A percentile compares a stretch with the other conserved stretches of the same genome.
phyloP scores from a whole-genome alignment of 106 monocot species.

The Amphibolis antarctica region DNA sequence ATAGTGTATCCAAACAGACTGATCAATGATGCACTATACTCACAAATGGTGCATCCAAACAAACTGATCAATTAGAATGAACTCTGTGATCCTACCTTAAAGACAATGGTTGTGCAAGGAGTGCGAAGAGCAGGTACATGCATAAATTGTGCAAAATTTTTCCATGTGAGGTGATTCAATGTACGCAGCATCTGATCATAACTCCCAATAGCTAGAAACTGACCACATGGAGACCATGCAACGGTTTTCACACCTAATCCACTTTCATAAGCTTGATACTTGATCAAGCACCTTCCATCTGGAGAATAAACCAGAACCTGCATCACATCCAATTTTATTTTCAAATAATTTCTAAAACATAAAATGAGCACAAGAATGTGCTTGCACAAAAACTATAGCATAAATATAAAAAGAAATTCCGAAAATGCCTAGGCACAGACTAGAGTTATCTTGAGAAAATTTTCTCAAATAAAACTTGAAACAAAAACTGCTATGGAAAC shows the following conservation, averaged over 20 bases:
- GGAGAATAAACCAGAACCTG: slow-evolving; percentile 98
- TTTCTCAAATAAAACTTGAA: no score
- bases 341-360: neutral
- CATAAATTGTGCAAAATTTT: slow-evolving; percentile 82
- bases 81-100: slow-evolving; percentile 36
- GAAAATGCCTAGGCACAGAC: no score
- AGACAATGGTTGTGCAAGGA: slow-evolving; percentile 57
- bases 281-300: slow-evolving; percentile 92
- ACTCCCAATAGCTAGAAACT: slow-evolving; percentile 90
- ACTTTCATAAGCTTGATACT: slow-evolving; percentile 95
- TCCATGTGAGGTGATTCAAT: slow-evolving; percentile 88
- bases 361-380: neutral
- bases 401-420: neutral
- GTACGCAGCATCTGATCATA: slow-evolving; percentile 79
- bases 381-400: neutral
- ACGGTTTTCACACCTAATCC: slow-evolving; percentile 93
- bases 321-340: slow-evolving; percentile 7
- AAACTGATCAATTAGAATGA: slow-evolving; percentile 1
- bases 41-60: neutral
- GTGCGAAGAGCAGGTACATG: slow-evolving; percentile 47
- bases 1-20: neutral
- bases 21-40: neutral
- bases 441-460: no score
- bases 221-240: slow-evolving; percentile 95
- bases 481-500: no score